These are phyloP conservation scores for Rhodotorula mucilaginosa DNA, from an alignment of 1,284 basidiomycete genomes.

Conservation along the genomic window DNA sequence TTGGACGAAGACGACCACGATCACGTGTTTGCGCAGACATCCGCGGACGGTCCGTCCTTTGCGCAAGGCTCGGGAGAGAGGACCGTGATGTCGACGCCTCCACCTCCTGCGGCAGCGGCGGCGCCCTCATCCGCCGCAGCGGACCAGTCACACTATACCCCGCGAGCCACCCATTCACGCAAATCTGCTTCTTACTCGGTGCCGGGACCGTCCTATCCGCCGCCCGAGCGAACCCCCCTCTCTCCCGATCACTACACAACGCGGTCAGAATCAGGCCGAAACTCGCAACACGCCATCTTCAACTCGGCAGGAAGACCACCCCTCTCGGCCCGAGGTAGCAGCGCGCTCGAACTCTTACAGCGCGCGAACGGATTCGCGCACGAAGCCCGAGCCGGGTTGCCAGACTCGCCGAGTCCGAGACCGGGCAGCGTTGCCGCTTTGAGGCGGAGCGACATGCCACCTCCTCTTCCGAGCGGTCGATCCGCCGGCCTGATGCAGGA, in stretches of 20 bases:
- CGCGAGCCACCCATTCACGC: too few species aligned
- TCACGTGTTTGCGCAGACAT: not conserved
- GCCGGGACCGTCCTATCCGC: too few species aligned
- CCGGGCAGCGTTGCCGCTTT: conserved; percentile 27
- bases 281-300: too few species aligned
- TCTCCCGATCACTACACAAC: too few species aligned
- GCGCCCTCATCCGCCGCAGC: not conserved
- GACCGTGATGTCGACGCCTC: conserved; percentile 2
- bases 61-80: too few species aligned
- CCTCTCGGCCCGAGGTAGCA: not conserved
- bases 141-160: too few species aligned
- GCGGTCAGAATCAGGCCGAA: too few species aligned
- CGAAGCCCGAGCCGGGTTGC: not conserved
- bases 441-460: conserved; percentile 6
- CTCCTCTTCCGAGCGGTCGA: not conserved
- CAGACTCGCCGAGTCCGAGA: conserved; percentile 24
- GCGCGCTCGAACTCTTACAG: conserved; percentile 5
- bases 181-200: too few species aligned
- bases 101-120: too few species aligned
- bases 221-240: too few species aligned
- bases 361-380: not conserved
- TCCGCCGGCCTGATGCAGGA: too few species aligned
- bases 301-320: not conserved
- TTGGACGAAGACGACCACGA: conserved; percentile 25
- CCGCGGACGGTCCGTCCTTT: not conserved